Base-by-base conservation (phyloP, 495 filamentous ascomycete species). In the Pseudomonodictys pantanalensis region DNA sequence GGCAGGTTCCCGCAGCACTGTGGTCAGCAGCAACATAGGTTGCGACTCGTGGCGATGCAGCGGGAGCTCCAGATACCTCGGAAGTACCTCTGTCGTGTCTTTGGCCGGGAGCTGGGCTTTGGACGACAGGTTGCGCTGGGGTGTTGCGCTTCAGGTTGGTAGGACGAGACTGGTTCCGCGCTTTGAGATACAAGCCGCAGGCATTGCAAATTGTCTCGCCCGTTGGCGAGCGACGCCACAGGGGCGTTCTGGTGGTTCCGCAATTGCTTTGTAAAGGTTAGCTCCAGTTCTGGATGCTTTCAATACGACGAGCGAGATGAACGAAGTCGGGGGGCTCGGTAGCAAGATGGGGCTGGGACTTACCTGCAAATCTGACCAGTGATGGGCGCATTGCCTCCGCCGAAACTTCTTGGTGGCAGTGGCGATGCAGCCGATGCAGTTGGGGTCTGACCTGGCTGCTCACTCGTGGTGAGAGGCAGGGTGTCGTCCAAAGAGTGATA, bases 161-260 rank as follows among this genome's bases (percentile, higher is more conserved):
- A 2, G 93, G 93, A 38, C 93, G 86, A 58, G 86, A 81, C 56
- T 90, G 86, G 69, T 99, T 97, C 41, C 93, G 83, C 20, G 91
- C 91, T 71, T 97, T 99, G 45, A 88, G 75, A 71, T 99, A 99
- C 6, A 99, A 80, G 22, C 93, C 93, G 68, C 93, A 99, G 11
- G 93, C 93, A 74, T 99, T 99, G 75, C 93, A 99, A 35, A 99
- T 97, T 47, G 90, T 96, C 42, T 89, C 86, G 38, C 93, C 93
- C 49, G 89, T 86, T 0, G 92, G 95, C 1, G 92, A 95, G 56
- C 93, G 83, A 60, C 93, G 84, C 93, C 93, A 99, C 48, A 99
- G 79, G 25, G 93, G 93, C 12, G 93, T 99, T 64, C 83, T 86
- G 33, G 90, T 95, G 5, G 93, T 99, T 43, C 85, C 85, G 70